A percentile compares a stretch with the other conserved stretches of the same genome.
Evolutionary conservation across 2,329 filamentous ascomycete species (phyloP).

Genomic region (Magnaporthales sp.): DNA sequence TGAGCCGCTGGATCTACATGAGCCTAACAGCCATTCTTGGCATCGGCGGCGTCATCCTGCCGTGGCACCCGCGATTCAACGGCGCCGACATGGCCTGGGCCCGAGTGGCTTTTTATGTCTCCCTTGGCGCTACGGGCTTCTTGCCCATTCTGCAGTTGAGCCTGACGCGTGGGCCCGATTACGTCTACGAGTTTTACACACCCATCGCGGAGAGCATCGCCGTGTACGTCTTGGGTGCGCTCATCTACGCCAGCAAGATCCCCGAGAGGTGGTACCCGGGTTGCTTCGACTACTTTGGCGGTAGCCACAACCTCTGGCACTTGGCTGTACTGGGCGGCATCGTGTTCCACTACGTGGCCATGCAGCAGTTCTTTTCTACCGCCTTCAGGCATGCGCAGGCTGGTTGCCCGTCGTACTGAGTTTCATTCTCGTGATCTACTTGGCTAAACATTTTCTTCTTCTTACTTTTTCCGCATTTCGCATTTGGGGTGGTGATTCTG

Average conservation of each 20-base stretch:
- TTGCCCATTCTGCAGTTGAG: constrained; percentile 80
- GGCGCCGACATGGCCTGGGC: constrained; percentile 85
- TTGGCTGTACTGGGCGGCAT: constrained; percentile 90
- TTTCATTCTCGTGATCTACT: not conserved
- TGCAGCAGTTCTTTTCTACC: constrained; percentile 85
- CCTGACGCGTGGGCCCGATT: constrained; percentile 65
- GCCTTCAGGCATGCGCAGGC: constrained; percentile 62
- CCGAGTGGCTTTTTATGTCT: constrained; percentile 84
- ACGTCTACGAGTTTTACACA: constrained; percentile 84
- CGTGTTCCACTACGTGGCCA: constrained; percentile 91
- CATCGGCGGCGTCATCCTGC: constrained; percentile 78
- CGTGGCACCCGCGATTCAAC: constrained; percentile 96
- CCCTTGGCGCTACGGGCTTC: constrained; percentile 80
- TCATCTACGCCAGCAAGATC: constrained; percentile 83
- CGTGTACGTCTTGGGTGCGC: constrained; percentile 79
- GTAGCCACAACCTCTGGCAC: constrained; percentile 97
- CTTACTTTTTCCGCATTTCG: not conserved
- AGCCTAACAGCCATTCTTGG: constrained; percentile 71
- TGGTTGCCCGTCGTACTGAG: constrained; percentile 46
- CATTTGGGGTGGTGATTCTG: not conserved
- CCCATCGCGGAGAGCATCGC: constrained; percentile 75
- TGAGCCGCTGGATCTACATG: constrained; percentile 83
- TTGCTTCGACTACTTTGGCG: constrained; percentile 89
- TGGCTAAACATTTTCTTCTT: not conserved
- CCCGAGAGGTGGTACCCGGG: constrained; percentile 91